Base-by-base conservation (phyloP, 164 flowering plant genomes). In the Hamamelis virginiana region DNA sequence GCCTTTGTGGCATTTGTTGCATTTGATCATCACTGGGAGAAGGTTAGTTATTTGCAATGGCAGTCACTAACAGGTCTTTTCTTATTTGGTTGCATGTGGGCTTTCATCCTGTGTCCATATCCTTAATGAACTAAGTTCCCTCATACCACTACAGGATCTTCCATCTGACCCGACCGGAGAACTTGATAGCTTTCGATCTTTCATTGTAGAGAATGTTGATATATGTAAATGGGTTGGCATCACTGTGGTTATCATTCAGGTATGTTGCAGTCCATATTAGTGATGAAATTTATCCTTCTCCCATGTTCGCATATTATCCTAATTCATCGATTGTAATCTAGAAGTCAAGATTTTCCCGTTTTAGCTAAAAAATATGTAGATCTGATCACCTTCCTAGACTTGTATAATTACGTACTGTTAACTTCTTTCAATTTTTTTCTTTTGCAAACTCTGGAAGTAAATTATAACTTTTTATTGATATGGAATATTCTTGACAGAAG, bases 101-200 rank as follows among this genome's bases (percentile, higher is more conserved):
- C 18, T 60, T 70, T 26, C 59, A 16, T 65, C 8, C 45, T 48
- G 0, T 64, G 26, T 43, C 55, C 21, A 22, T 44, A 23, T 27
- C 59, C 19, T 56, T 44, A 48, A 13, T 14, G 18, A 46, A 47
- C 21, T 23, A 19, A 69, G 47, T 68, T 70, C 21, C 22, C 4
- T 47, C 22, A 51, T 43, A 21, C 59, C 59, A 72, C 51, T 11
- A 19, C 80, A 92, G 97, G 93, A 85, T 76, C 82, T 92, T 78
- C 97, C 97, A 66, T 64, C 50, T 73, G 96, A 92, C 69, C 86
- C 96, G 43, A 92, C 97, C 62, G 97, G 94, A 69, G 87, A 89
- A 76, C 85, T 90, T 73, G 80, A 84, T 9, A 83, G 68, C 41
- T 69, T 90, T 46, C 77, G 78, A 26, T 64, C 73, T 46, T 92